Percentiles rank a stretch among this genome's conserved stretches.
Evolutionary conservation across 768 basidiomycete species (phyloP).

Genomic region (Candolleomyces aberdarensis): DNA sequence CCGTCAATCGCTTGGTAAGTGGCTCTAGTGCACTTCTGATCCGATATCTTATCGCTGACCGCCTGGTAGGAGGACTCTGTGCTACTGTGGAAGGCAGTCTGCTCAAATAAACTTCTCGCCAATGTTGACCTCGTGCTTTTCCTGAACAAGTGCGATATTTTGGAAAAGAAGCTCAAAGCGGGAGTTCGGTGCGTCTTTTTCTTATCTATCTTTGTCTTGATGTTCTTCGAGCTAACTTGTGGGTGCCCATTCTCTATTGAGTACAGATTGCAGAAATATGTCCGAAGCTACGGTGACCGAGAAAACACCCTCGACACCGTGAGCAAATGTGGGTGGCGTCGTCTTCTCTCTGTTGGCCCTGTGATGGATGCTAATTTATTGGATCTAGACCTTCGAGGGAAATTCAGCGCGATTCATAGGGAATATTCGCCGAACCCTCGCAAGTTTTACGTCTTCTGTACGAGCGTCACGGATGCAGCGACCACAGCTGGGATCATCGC

Average conservation of each 20-base stretch:
- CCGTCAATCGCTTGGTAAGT: conserved; percentile 57
- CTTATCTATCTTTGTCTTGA: conserved; percentile 1
- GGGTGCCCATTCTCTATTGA: neutral
- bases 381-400: conserved; percentile 58
- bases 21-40: neutral
- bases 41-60: conserved; percentile 20
- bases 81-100: conserved; percentile 86
- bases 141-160: conserved; percentile 85
- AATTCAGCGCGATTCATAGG: conserved; percentile 73
- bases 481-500: conserved; percentile 77
- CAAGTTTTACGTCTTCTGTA: conserved; percentile 77
- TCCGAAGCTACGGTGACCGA: conserved; percentile 70
- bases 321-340: conserved; percentile 58
- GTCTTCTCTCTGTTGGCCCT: neutral
- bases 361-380: neutral
- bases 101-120: conserved; percentile 77
- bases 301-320: conserved; percentile 68
- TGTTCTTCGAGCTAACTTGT: neutral
- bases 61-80: conserved; percentile 67
- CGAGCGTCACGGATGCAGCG: conserved; percentile 70
- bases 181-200: conserved; percentile 44
- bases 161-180: conserved; percentile 62
- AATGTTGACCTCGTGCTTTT: conserved; percentile 81
- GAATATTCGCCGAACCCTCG: conserved; percentile 72
- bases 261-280: conserved; percentile 58